Evolutionary conservation across 495 filamentous ascomycete genomes (phyloP), one percentile per base, ranked within the genome.

Genomic region (Podospora appendiculata): DNA sequence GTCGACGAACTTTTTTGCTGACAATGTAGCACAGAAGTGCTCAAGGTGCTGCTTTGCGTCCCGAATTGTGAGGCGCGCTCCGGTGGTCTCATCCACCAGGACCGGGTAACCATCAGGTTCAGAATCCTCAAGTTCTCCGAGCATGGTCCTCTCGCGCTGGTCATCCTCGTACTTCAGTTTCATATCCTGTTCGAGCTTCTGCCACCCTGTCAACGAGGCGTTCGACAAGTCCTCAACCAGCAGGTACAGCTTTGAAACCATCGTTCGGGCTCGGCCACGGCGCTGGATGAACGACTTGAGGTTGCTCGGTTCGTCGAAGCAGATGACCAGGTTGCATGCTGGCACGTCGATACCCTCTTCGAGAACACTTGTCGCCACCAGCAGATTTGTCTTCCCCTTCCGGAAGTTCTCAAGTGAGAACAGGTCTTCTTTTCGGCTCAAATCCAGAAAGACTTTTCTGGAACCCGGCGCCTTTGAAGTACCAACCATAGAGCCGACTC

Each of bases 271-370:
- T 49, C 93, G 76, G 1, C 92, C 92, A 13, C 92, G 82, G 17
- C 91, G 79, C 63, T 98, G 92, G 14, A 98, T 81, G 64, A 92
- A 96, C 0, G 88, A 87, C 59, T 91, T 92, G 32, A 95, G 68
- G 50, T 86, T 92, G 6, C 71, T 64, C 4, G 89, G 89, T 39
- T 76, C 69, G 53, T 95, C 81, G 59, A 88, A 95, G 60, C 89
- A 93, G n/a, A 96, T 74, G 11, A 96, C 89, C 34, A 89, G 61
- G 58, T 92, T 87, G 64, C 92, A 96, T 7, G 84, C 82, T 8
- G 85, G 84, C 3, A 96, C 78, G 64, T 96, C 92, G 39, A 98
- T 87, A 0, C 92, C 93, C 68, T 98, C 93, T 66, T 97, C 92
- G 0, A 95, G 70, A 0, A 91, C 91, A 58, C 80, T 87, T 0